A percentile compares a stretch with the other conserved stretches of the same genome.
Evolutionary conservation across 106 monocot genomes (phyloP).

Genomic region (Acorus calamus): DNA sequence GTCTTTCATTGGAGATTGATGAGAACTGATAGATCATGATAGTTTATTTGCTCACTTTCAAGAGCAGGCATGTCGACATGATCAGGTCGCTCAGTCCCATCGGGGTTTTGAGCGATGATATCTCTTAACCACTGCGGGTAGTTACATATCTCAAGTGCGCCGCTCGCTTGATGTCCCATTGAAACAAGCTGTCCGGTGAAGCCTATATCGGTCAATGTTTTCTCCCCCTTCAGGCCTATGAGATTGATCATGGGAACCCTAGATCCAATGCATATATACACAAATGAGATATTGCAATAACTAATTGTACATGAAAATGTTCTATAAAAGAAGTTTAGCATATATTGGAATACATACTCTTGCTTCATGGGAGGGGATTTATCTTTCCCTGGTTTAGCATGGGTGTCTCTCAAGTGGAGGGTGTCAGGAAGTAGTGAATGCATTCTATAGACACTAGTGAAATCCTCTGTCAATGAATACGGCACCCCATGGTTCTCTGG

Average conservation of each 20-base stretch:
- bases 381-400: slow-evolving; percentile 27
- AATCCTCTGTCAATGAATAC: slow-evolving; percentile 57
- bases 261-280: slow-evolving; percentile 14
- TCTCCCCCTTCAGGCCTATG: slow-evolving; percentile 34
- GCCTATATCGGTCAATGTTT: slow-evolving; percentile 19
- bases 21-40: background rate
- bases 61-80: slow-evolving; percentile 40
- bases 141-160: slow-evolving; percentile 70
- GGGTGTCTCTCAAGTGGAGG: slow-evolving; percentile 34
- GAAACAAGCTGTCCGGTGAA: slow-evolving; percentile 54
- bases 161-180: slow-evolving; percentile 63
- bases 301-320: background rate
- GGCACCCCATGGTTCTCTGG: slow-evolving; percentile 48
- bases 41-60: slow-evolving; percentile 23
- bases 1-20: background rate
- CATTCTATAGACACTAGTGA: slow-evolving; percentile 44
- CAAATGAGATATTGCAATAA: background rate
- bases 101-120: slow-evolving; percentile 36
- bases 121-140: slow-evolving; percentile 51
- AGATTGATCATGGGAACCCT: slow-evolving; percentile 24
- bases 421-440: slow-evolving; percentile 38
- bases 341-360: slow-evolving; percentile 18
- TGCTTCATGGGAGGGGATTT: slow-evolving; percentile 33
- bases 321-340: background rate
- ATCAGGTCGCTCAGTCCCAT: slow-evolving; percentile 39